Conservation (phyloP, 345 rosid genomes). For the Corchorus capsularis region DNA sequence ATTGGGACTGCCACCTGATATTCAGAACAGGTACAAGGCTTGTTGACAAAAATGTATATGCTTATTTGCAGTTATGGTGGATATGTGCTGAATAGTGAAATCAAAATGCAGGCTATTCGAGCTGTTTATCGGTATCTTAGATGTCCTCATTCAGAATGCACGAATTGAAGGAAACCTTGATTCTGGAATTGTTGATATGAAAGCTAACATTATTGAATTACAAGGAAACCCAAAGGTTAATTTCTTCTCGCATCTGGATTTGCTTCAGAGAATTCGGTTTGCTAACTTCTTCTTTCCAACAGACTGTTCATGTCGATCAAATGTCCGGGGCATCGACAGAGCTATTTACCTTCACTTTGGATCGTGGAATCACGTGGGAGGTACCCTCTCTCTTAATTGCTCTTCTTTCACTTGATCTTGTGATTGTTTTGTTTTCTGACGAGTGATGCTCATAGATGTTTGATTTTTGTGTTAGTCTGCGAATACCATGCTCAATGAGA, state of each 20-base stretch:
- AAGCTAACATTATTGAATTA: slow-evolving; percentile 76
- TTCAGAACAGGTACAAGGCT: slow-evolving; percentile 77
- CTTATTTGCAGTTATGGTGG: slow-evolving; percentile 8
- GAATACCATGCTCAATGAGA: slow-evolving; percentile 69
- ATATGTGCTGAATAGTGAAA: slow-evolving; percentile 25
- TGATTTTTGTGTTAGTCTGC: slow-evolving; percentile 57
- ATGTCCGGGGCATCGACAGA: slow-evolving; percentile 94
- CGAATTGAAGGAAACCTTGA: slow-evolving; percentile 94
- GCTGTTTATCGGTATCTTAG: slow-evolving; percentile 84
- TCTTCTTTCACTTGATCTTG: slow-evolving; percentile 15
- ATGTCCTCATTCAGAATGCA: slow-evolving; percentile 89
- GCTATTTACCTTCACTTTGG: slow-evolving; percentile 85
- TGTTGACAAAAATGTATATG: slow-evolving; percentile 20
- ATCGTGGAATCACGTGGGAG: slow-evolving; percentile 98
- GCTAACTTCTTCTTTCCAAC: slow-evolving; percentile 32
- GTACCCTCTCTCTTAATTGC: slow-evolving; percentile 31
- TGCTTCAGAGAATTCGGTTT: slow-evolving; percentile 23
- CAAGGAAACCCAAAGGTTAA: slow-evolving; percentile 90
- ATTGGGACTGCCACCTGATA: slow-evolving; percentile 93
- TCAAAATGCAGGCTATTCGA: slow-evolving; percentile 77
- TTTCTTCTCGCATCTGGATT: slow-evolving; percentile 27
- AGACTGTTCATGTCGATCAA: slow-evolving; percentile 96
- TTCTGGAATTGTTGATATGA: slow-evolving; percentile 95
- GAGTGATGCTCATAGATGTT: neutral
- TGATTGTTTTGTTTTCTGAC: slow-evolving; percentile 14